A percentile compares a stretch with the other conserved stretches of the same genome.
Evolutionary conservation across 2,329 filamentous ascomycete genomes (phyloP).

Genomic region (Cytospora piceae): DNA sequence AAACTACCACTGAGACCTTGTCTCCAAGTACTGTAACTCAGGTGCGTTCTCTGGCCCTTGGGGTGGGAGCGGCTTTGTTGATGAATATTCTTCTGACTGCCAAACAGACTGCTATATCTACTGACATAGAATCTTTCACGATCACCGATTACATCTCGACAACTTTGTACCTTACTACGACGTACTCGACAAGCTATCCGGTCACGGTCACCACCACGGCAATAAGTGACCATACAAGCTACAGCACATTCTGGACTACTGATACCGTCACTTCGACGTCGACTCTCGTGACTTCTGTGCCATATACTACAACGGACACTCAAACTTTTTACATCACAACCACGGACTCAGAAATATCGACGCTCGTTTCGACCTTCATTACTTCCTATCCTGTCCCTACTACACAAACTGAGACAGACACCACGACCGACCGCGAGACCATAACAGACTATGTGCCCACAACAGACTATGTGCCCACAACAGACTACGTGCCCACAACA

Average conservation of each 20-base stretch:
- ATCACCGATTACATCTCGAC: conserved; percentile 5
- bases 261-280: not conserved
- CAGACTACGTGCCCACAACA: not conserved
- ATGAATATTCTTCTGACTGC: not conserved
- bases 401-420: not conserved
- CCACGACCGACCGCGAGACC: conserved; percentile 1
- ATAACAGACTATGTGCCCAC: conserved; percentile 17
- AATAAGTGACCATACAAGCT: not conserved
- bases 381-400: too few species aligned
- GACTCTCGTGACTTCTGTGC: conserved; percentile 6
- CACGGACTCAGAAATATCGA: too few species aligned
- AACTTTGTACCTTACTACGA: conserved; percentile 12
- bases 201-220: conserved; percentile 3
- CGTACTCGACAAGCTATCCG: conserved; percentile 12
- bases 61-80: not conserved
- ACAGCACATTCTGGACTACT: conserved; percentile 16
- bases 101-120: not conserved
- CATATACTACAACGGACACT: not conserved
- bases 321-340: too few species aligned
- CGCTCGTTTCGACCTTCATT: too few species aligned
- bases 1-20: not conserved
- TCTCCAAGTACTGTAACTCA: not conserved
- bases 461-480: conserved; percentile 17
- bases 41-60: not conserved
- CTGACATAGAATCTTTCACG: not conserved